Conservation (phyloP, 108 stramenopile species). For the Pseudonitzschia delicatissima region DNA sequence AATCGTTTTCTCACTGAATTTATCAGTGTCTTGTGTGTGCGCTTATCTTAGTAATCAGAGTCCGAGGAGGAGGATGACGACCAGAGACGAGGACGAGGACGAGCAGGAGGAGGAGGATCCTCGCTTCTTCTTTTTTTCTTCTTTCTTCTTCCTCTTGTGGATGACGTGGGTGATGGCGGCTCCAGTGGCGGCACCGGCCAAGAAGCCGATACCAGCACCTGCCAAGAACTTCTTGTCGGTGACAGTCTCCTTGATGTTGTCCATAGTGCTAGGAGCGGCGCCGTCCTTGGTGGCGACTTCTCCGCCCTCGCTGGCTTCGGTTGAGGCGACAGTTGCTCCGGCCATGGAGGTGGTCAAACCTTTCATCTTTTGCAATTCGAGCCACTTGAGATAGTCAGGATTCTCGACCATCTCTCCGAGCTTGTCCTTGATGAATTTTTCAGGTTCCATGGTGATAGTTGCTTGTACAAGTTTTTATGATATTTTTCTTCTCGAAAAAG, state of each 20-base stretch:
- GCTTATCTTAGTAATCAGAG: too few relatives aligned
- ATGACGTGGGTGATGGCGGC: background rate
- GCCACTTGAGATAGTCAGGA: background rate
- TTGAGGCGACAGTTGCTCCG: background rate
- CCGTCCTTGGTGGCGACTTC: too few relatives aligned
- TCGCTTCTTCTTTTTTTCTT: background rate
- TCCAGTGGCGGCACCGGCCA: slow-evolving; percentile 6
- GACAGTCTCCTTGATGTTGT: background rate
- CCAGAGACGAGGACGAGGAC: background rate
- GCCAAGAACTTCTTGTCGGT: slow-evolving; percentile 4
- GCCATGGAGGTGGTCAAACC: background rate
- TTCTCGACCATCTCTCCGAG: background rate
- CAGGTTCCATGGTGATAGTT: background rate
- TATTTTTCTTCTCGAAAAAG: too few relatives aligned
- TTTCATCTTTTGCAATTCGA: background rate
- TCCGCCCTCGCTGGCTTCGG: background rate
- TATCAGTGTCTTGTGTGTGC: too few relatives aligned
- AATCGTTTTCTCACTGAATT: too few relatives aligned
- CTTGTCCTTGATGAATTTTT: background rate
- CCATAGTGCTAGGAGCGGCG: background rate
- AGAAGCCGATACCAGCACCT: slow-evolving; percentile 2
- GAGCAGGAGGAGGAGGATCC: background rate
- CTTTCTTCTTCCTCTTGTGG: background rate
- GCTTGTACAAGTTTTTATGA: too few relatives aligned
- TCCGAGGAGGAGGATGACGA: too few relatives aligned